A percentile compares a stretch with the other conserved stretches of the same genome.
Evolutionary conservation across 176 grass and related monocot species (phyloP).

Genomic region (maize (Zea mays)): DNA sequence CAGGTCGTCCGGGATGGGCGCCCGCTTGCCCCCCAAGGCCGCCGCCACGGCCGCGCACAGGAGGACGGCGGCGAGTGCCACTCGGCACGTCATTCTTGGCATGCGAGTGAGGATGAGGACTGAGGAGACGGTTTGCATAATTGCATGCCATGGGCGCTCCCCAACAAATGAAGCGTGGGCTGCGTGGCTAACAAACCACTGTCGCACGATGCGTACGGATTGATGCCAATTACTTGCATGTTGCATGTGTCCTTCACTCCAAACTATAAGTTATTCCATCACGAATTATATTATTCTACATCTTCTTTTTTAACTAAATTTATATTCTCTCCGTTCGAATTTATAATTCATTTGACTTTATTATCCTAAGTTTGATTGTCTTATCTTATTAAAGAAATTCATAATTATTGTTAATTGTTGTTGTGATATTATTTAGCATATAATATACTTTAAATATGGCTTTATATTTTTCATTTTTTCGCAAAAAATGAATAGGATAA

Average conservation of each 20-base stretch:
- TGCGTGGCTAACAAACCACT: slow-evolving; percentile 32
- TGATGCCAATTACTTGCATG: background rate
- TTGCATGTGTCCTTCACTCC: background rate
- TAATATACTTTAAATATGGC: no score
- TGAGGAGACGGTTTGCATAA: background rate
- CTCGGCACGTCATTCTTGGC: slow-evolving; percentile 16
- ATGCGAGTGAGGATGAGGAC: background rate
- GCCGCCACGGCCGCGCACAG: slow-evolving; percentile 33
- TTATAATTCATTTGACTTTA: no score
- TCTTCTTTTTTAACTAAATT: no score
- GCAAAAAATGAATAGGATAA: no score
- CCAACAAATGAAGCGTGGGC: slow-evolving; percentile 22
- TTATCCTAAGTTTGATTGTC: no score
- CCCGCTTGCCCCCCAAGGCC: slow-evolving; percentile 48
- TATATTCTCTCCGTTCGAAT: no score
- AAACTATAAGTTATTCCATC: no score
- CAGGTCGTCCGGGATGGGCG: slow-evolving; percentile 73
- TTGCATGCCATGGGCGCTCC: background rate
- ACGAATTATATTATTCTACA: no score
- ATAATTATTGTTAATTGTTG: no score
- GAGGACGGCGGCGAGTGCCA: background rate
- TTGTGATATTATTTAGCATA: no score
- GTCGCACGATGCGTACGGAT: background rate
- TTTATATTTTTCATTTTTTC: no score
- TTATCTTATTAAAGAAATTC: no score